Evolutionary conservation across 2,329 filamentous ascomycete species (phyloP).

Genomic region (Pestalotiopsis sp.): DNA sequence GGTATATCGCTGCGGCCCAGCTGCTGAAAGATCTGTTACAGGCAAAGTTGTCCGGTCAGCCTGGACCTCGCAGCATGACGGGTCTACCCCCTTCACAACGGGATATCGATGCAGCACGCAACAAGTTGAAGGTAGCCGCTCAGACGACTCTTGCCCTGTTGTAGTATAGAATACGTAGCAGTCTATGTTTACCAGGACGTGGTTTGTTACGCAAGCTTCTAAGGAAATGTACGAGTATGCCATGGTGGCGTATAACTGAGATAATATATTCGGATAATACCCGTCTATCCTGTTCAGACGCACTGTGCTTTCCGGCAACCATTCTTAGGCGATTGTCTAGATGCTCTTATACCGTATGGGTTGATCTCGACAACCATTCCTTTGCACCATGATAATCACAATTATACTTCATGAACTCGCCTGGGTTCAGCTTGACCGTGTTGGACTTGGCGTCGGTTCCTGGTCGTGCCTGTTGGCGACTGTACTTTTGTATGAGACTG

Average conservation of each 20-base stretch:
- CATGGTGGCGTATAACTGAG: background rate
- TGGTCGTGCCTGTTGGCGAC: constrained; percentile 41
- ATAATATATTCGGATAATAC: background rate
- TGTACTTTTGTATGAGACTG: constrained; percentile 42
- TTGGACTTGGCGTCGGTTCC: constrained; percentile 35
- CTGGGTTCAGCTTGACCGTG: constrained; percentile 37
- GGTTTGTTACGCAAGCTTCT: background rate
- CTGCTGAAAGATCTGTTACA: constrained; percentile 1
- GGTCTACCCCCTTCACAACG: background rate
- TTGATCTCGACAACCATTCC: constrained; percentile 28
- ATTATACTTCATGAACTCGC: constrained; percentile 44
- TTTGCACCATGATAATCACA: constrained; percentile 38
- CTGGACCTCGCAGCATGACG: background rate
- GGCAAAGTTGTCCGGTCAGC: background rate
- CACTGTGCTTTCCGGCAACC: background rate
- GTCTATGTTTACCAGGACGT: too few species aligned
- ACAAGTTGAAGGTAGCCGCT: background rate
- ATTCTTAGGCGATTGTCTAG: background rate
- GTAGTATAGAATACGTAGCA: background rate
- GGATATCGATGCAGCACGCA: constrained; percentile 7
- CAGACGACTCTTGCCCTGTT: background rate
- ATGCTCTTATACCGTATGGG: too few species aligned
- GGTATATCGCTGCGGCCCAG: background rate
- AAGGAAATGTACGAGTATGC: background rate
- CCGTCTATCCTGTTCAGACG: background rate